Conservation (phyloP, 306 rosid species). For the Abrus pulchellus region DNA sequence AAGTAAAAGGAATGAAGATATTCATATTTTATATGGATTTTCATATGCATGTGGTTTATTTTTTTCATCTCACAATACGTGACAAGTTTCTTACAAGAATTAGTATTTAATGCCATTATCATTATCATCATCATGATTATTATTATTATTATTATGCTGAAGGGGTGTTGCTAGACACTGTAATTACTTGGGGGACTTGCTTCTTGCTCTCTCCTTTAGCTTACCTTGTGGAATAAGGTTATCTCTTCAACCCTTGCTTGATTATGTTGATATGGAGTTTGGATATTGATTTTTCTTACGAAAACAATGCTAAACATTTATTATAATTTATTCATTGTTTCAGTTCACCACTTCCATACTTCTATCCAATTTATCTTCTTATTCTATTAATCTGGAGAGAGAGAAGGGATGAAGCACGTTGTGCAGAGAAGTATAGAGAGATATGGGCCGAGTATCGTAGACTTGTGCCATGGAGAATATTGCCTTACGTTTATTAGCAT, state of each 20-base stretch:
- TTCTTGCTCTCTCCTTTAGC: slow-evolving; percentile 94
- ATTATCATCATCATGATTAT: not conserved
- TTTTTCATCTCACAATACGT: not conserved
- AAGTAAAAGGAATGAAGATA: slow-evolving; percentile 18
- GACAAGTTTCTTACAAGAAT: slow-evolving; percentile 9
- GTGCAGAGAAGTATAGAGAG: slow-evolving; percentile 88
- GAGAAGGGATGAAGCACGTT: slow-evolving; percentile 94
- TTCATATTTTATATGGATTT: not conserved
- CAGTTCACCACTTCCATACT: slow-evolving; percentile 96
- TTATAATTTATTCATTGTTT: slow-evolving; percentile 44
- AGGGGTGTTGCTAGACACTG: slow-evolving; percentile 98
- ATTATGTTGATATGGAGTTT: slow-evolving; percentile 23
- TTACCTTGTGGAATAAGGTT: slow-evolving; percentile 97
- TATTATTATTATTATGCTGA: slow-evolving; percentile 35
- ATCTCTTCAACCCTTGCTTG: slow-evolving; percentile 27
- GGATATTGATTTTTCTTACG: not conserved
- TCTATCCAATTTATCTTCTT: slow-evolving; percentile 91
- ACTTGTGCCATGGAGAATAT: slow-evolving; percentile 95
- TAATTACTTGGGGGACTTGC: slow-evolving; percentile 94
- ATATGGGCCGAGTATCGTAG: slow-evolving; percentile 77
- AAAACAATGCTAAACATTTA: slow-evolving; percentile 24
- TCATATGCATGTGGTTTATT: slow-evolving; percentile 29
- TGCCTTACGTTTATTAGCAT: slow-evolving; percentile 66
- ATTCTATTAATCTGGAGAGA: slow-evolving; percentile 96
- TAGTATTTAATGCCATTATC: slow-evolving; percentile 4